These are phyloP conservation scores for Aureobasidium pullulans DNA, from an alignment of 2,329 filamentous ascomycete species.

Conservation along the genomic window DNA sequence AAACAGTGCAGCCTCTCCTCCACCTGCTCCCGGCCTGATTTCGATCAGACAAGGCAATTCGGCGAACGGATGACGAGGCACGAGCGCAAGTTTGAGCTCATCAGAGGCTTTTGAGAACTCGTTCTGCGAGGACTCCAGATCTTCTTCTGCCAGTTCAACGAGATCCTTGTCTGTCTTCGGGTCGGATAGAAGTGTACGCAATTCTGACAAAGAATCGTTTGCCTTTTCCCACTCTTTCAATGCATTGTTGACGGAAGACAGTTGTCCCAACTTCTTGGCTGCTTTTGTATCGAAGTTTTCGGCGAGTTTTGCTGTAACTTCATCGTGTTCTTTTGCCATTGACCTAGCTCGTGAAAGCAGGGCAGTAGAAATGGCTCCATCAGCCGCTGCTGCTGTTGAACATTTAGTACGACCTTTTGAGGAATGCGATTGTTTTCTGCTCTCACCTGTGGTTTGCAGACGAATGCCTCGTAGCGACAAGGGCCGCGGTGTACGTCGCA, in stretches of 20 bases:
- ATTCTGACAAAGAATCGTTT: conserved; percentile 56
- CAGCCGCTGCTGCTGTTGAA: conserved; percentile 12
- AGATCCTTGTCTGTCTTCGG: conserved; percentile 52
- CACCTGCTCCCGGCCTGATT: conserved; percentile 84
- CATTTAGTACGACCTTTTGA: background rate
- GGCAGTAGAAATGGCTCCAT: conserved; percentile 42
- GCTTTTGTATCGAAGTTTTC: conserved; percentile 48
- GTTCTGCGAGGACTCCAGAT: conserved; percentile 60
- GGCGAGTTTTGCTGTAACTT: conserved; percentile 45
- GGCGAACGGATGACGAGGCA: conserved; percentile 84
- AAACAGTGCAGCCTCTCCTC: conserved; percentile 85
- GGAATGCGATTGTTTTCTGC: background rate
- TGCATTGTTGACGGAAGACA: conserved; percentile 45
- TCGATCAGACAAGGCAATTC: conserved; percentile 85
- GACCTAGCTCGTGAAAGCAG: conserved; percentile 49
- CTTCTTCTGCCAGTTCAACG: conserved; percentile 53
- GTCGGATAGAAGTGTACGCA: conserved; percentile 70
- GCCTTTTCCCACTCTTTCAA: conserved; percentile 52
- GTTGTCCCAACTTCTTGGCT: conserved; percentile 52
- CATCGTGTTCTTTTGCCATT: conserved; percentile 48
- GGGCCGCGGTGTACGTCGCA: conserved; percentile 16
- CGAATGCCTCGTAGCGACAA: conserved; percentile 13
- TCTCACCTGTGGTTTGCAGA: conserved; percentile 19
- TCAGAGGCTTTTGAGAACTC: conserved; percentile 57
- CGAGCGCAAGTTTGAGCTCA: conserved; percentile 66